Evolutionary conservation across 176 grass and related monocot genomes (phyloP), one percentile per base, ranked within the genome.

Genomic region (Bromus sterilis): DNA sequence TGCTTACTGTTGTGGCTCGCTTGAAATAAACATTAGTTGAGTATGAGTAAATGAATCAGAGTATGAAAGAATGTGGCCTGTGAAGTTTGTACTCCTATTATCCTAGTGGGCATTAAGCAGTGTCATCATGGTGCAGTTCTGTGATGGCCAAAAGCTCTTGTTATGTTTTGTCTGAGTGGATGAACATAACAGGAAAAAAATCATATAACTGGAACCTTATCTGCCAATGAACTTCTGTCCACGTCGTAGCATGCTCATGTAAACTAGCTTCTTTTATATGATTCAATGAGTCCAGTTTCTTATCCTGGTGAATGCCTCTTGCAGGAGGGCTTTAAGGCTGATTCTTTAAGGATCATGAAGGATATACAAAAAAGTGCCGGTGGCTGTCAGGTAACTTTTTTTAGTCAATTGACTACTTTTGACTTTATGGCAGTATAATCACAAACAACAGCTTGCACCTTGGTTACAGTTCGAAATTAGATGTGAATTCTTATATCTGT

Each of bases 291-390:
- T 32, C 12, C 46, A 61, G 66, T 65, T 91, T 68, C 32, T 74
- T 76, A 87, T 44, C 7, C 25, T 80, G 28, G 70, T 78, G 26
- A 69, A 26, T 81, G 7, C 49, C 81, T 82, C 13, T 79, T 89
- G 31, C 89, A 95, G 90, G 95, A 95, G 59, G 95, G 95, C 31
- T 98, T 95, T 89, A 94, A 86, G 84, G 61, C 84, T 82, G 92
- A 94, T 85, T 98, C 95, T 40, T 92, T 95, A 85, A 98, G 81
- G 76, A 94, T 98, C 10, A 86, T 94, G 88, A 98, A 78, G 76
- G 95, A 98, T 58, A 91, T 98, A 84, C 86, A 77, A 89, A 89
- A 66, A 85, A 89, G 66, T 21, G 76, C 71, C 24, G 88, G 86
- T 74, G 86, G 86, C 51, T 98, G 92, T n/a, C 95, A 98, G 92